These are phyloP conservation scores for Cercospora citrullina DNA, from an alignment of 2,329 filamentous ascomycete species.

Conservation along the genomic window DNA sequence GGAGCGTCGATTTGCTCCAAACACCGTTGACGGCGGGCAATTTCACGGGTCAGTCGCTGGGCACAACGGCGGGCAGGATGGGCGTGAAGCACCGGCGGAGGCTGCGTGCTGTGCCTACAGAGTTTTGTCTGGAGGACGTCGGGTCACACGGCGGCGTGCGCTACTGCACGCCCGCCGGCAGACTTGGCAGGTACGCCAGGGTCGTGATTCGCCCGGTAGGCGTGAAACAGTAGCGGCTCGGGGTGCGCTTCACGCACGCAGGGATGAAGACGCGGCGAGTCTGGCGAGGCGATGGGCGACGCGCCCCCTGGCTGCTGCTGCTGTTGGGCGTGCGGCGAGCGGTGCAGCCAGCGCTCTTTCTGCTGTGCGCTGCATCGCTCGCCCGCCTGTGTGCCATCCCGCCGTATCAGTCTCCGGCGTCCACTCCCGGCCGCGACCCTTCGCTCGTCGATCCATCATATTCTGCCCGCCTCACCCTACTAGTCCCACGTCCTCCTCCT, in stretches of 20 bases:
- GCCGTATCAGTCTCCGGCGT: constrained; percentile 3
- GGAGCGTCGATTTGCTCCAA: neutral
- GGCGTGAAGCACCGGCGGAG: neutral
- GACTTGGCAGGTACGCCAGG: constrained; percentile 7
- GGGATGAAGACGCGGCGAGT: neutral
- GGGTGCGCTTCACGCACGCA: neutral
- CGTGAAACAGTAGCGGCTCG: constrained; percentile 11
- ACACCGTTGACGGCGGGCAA: neutral
- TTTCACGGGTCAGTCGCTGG: neutral
- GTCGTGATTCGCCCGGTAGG: neutral
- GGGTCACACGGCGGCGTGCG: constrained; percentile 1
- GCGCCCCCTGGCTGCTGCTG: constrained; percentile 1
- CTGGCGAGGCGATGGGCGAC: neutral
- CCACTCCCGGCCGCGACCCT: constrained; percentile 1
- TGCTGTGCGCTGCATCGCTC: constrained; percentile 1
- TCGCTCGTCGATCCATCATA: neutral
- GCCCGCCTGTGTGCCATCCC: neutral
- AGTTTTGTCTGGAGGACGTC: constrained; percentile 7
- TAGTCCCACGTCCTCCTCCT: neutral
- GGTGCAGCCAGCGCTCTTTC: neutral
- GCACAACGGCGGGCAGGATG: neutral
- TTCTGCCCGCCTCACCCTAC: neutral
- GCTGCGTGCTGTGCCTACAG: neutral
- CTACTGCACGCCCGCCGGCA: neutral
- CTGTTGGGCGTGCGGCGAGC: neutral